Base-by-base conservation (phyloP, 2,329 filamentous ascomycete species). In the Colletotrichum zoysiae region DNA sequence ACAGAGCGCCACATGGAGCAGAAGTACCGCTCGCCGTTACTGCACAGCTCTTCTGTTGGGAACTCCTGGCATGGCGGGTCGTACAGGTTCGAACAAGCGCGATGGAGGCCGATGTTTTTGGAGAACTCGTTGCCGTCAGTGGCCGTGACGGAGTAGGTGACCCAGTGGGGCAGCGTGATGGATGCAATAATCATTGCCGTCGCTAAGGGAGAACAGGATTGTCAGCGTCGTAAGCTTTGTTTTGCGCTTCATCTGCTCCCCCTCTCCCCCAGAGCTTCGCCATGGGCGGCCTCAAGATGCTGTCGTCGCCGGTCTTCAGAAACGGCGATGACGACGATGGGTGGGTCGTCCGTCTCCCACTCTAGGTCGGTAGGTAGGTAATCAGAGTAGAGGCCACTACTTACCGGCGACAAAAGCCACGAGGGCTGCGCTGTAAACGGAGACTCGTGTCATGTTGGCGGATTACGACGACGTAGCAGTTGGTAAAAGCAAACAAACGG, bases 1-100 rank as follows among this genome's bases (percentile, higher is more conserved):
- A 94, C 91, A 35, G 91, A 94, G 71, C 93, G 89, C 95, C 95
- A 99, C 87, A 97, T 92, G 77, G 91, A 92, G 85, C 96, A 98
- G 83, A 98, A 98, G 78, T 91, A 90, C 63, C 90, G 87, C 76
- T 91, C 88, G 55, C 70, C 70, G 64, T 89, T 87, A 67, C 85
- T 83, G 81, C 93, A 95, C 79, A 94, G 91, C 68, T 88, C 85
- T 65, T 87, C 83, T 74, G 87, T 85, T 4, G 94, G 94, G 80
- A 95, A 96, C 42, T 85, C 82, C 33, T 79, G 76, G 81, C 93
- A 95, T 58, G 83, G 81, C n/a, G 84, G 82, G 61, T 89, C 86
- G 56, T 88, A 88, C 70, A 93, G 84, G 70, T 89, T 92, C 65
- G 91, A 93, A 83, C 95, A 99, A 79, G 90, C 91, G 76, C 88